phyloP scores from a whole-genome alignment of 257 asterid species.

The Nicotiana sylvestris region DNA sequence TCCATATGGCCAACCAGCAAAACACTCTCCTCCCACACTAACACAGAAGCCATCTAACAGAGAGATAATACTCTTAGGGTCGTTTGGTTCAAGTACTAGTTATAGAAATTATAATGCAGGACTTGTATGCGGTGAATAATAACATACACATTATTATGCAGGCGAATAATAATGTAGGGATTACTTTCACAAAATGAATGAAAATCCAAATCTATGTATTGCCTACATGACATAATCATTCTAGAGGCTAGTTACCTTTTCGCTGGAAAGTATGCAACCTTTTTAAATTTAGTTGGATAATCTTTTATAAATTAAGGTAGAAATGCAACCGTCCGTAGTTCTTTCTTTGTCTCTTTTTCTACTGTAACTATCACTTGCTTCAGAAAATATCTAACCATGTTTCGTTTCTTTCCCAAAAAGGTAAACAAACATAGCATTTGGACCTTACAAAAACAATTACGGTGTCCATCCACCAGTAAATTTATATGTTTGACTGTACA shows the following conservation, averaged over 20 bases:
- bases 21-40: background rate
- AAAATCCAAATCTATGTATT: background rate
- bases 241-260: background rate
- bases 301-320: background rate
- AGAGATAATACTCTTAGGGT: background rate
- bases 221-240: background rate
- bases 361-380: too few relatives aligned
- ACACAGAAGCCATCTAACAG: background rate
- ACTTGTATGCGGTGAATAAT: too few relatives aligned
- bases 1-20: background rate
- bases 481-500: background rate
- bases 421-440: too few relatives aligned
- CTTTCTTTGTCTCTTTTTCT: background rate
- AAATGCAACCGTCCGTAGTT: background rate
- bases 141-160: too few relatives aligned
- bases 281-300: background rate
- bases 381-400: too few relatives aligned
- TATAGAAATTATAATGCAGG: too few relatives aligned
- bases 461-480: too few relatives aligned
- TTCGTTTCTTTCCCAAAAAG: too few relatives aligned
- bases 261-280: background rate
- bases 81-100: background rate
- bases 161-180: too few relatives aligned
- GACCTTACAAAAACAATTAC: too few relatives aligned
- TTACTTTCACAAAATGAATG: background rate